A percentile compares a stretch with the other conserved stretches of the same genome.
Evolutionary conservation across 768 basidiomycete genomes (phyloP).

Genomic region (Suillus tomentosus): DNA sequence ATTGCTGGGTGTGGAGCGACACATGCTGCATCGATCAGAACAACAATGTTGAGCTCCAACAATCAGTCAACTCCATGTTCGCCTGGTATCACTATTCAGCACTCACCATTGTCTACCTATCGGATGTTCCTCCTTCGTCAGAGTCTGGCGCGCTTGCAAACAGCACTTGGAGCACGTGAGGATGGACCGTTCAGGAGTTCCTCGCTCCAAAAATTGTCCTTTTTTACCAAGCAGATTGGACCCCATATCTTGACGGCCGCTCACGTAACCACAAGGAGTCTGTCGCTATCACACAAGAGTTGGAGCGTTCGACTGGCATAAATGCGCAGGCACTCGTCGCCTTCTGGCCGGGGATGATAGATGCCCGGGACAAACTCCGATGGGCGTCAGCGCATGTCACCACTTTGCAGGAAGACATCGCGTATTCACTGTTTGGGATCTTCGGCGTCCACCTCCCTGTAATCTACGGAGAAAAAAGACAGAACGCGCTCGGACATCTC

Average conservation of each 20-base stretch:
- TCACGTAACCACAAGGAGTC: neutral
- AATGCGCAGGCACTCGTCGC: rapidly evolving
- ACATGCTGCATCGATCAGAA: neutral
- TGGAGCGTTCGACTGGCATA: neutral
- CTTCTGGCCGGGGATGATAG: neutral
- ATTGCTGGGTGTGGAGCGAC: neutral
- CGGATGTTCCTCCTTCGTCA: neutral
- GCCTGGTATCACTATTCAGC: neutral
- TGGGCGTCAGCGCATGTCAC: neutral
- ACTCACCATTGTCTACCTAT: neutral
- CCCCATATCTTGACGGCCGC: neutral
- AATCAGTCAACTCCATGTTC: neutral
- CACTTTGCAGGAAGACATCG: neutral
- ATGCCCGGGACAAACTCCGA: neutral
- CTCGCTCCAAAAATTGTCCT: neutral
- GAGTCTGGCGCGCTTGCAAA: neutral
- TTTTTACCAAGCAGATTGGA: neutral
- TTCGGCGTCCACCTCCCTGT: neutral
- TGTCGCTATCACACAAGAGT: neutral
- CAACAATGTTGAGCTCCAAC: neutral
- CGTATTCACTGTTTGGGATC: neutral
- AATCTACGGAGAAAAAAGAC: neutral
- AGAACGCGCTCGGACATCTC: neutral
- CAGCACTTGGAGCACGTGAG: neutral
- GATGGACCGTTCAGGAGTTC: neutral